phyloP scores from a whole-genome alignment of 2,329 filamentous ascomycete species.

The Scedosporium aurantiacum region DNA sequence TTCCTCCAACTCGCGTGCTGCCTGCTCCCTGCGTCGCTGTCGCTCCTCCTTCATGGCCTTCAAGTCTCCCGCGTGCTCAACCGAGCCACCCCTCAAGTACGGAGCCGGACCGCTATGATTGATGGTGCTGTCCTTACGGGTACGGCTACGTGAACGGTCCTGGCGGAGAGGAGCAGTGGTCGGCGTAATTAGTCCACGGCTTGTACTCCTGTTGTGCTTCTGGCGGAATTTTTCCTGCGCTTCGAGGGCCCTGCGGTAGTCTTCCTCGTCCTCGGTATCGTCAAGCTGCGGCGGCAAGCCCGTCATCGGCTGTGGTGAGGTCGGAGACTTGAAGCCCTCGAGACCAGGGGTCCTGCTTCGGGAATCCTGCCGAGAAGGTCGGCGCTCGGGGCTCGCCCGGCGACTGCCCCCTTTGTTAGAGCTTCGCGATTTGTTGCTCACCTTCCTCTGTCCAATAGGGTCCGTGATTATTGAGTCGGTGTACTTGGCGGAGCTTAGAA shows the following conservation, averaged over 20 bases:
- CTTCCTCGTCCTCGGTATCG: constrained; percentile 55
- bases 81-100: constrained; percentile 25
- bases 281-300: constrained; percentile 40
- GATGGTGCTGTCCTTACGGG: neutral
- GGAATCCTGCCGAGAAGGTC: constrained; percentile 31
- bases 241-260: constrained; percentile 40
- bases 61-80: constrained; percentile 42
- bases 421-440: constrained; percentile 22
- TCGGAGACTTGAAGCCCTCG: constrained; percentile 23
- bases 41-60: constrained; percentile 47
- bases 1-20: constrained; percentile 79
- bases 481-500: constrained; percentile 37
- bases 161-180: neutral
- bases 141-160: constrained; percentile 13
- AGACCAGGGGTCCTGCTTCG: constrained; percentile 55
- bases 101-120: neutral
- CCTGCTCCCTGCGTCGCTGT: constrained; percentile 58
- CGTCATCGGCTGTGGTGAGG: constrained; percentile 44
- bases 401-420: constrained; percentile 36
- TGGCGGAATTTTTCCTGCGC: constrained; percentile 46
- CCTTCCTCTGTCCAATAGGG: constrained; percentile 10
- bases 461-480: neutral
- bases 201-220: constrained; percentile 35
- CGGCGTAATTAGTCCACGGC: constrained; percentile 21
- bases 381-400: constrained; percentile 34